These are phyloP conservation scores for Mycena kentingensis DNA, from an alignment of 768 basidiomycete genomes.

Conservation along the genomic window DNA sequence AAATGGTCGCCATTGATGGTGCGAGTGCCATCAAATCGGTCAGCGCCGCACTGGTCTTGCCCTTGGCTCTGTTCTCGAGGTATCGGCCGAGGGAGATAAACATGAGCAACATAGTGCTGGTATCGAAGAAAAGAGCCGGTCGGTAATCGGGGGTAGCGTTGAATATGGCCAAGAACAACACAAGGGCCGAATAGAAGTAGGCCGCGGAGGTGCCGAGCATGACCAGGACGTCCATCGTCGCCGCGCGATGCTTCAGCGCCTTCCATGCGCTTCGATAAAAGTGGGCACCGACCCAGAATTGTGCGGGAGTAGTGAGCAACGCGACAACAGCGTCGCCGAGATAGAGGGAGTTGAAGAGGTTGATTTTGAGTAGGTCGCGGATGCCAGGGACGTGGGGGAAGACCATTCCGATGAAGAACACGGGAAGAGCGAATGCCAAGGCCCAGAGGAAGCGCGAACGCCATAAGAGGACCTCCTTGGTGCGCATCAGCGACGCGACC, in stretches of 20 bases:
- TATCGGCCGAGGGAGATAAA: conserved; percentile 95
- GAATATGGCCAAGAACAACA: conserved; percentile 66
- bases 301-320: conserved; percentile 83
- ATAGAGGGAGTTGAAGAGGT: conserved; percentile 68
- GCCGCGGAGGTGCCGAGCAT: conserved; percentile 94
- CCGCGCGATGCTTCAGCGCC: conserved; percentile 81
- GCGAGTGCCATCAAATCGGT: conserved; percentile 95
- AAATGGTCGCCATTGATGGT: conserved; percentile 94
- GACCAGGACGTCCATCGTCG: conserved; percentile 98
- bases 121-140: conserved; percentile 95
- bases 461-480: conserved; percentile 94
- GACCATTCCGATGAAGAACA: conserved; percentile 91
- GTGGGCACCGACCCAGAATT: conserved; percentile 86
- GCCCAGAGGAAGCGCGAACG: conserved; percentile 72
- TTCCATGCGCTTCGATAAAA: conserved; percentile 93
- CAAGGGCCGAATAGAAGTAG: conserved; percentile 83
- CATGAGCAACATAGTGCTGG: conserved; percentile 97
- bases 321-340: conserved; percentile 80
- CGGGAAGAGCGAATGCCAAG: conserved; percentile 83
- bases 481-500: conserved; percentile 79
- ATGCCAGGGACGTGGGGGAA: conserved; percentile 67
- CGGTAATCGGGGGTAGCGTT: conserved; percentile 66
- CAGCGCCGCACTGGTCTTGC: conserved; percentile 93
- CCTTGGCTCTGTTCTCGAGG: conserved; percentile 96
- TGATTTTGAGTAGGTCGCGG: conserved; percentile 49